These are phyloP conservation scores for Paramyrothecium roridum DNA, from an alignment of 2,329 filamentous ascomycete species.

Conservation along the genomic window DNA sequence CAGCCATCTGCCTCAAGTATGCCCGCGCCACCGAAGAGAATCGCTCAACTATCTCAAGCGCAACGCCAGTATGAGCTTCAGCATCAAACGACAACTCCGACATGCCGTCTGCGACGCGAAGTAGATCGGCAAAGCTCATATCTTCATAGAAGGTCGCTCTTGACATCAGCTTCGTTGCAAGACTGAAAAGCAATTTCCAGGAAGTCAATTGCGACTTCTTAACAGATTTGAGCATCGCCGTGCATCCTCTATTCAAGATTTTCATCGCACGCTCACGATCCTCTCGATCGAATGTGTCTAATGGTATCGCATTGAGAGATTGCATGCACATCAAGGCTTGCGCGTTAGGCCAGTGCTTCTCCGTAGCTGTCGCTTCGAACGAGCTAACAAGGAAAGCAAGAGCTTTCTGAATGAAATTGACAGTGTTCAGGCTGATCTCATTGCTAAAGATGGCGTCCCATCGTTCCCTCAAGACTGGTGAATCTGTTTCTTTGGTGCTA, in stretches of 20 bases:
- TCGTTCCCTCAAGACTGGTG: constrained; percentile 13
- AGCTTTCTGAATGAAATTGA: constrained; percentile 25
- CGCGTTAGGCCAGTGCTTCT: constrained; percentile 27
- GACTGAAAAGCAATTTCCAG: constrained; percentile 36
- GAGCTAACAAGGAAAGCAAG: constrained; percentile 26
- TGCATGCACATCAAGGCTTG: constrained; percentile 24
- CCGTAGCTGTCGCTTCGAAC: constrained; percentile 22
- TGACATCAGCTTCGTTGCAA: constrained; percentile 47
- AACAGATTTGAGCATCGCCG: constrained; percentile 17
- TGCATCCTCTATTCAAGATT: constrained; percentile 22
- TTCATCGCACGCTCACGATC: constrained; percentile 42
- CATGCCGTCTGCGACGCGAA: constrained; percentile 28
- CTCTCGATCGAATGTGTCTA: constrained; percentile 36
- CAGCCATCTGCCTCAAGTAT: constrained; percentile 40
- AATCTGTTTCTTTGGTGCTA: constrained; percentile 10
- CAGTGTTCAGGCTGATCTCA: constrained; percentile 33
- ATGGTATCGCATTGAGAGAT: constrained; percentile 28
- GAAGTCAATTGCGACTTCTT: constrained; percentile 20
- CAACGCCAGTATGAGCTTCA: constrained; percentile 16
- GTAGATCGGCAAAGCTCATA: constrained; percentile 36
- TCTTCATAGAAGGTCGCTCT: constrained; percentile 49
- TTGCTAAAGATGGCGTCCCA: constrained; percentile 31
- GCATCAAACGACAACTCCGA: constrained; percentile 20
- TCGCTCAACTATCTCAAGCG: constrained; percentile 28
- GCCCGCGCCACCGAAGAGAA: constrained; percentile 26